phyloP scores from a whole-genome alignment of 306 rosid genomes.

The Quercus gilva region DNA sequence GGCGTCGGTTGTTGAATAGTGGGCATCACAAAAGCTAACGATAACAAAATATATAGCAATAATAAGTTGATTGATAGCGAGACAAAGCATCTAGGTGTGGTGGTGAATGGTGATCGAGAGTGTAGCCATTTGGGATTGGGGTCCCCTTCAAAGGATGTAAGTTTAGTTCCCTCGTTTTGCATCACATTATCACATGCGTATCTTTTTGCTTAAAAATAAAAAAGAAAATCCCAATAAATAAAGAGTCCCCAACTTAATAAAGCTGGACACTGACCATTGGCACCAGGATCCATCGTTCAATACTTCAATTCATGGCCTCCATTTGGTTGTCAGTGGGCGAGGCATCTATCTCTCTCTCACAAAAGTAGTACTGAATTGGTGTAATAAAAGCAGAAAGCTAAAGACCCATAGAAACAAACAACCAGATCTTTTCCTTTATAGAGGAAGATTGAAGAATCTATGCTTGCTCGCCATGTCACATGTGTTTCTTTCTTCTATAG shows the following conservation, averaged over 20 bases:
- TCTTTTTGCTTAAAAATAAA: neutral
- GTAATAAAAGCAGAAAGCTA: neutral
- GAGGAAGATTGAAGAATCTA: slow-evolving; percentile 38
- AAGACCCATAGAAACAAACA: neutral
- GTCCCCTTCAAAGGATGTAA: neutral
- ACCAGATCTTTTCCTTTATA: neutral
- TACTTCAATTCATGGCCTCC: neutral
- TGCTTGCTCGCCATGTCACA: slow-evolving; percentile 44
- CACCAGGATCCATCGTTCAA: neutral
- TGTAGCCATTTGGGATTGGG: neutral
- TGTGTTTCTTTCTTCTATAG: too few relatives aligned
- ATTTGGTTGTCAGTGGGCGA: slow-evolving; percentile 50
- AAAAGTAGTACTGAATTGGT: slow-evolving; percentile 26
- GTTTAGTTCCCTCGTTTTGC: neutral
- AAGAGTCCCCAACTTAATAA: slow-evolving; percentile 11
- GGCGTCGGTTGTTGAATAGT: neutral
- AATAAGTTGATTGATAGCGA: neutral
- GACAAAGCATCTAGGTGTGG: neutral
- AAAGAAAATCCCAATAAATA: too few relatives aligned
- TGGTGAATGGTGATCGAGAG: neutral
- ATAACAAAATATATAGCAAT: neutral
- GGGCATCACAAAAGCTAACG: neutral
- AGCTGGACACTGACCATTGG: slow-evolving; percentile 39
- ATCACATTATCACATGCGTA: neutral
- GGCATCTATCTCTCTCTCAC: slow-evolving; percentile 40